Evolutionary conservation across 495 filamentous ascomycete genomes (phyloP).

Genomic region (Aspergillus ellipticus): DNA sequence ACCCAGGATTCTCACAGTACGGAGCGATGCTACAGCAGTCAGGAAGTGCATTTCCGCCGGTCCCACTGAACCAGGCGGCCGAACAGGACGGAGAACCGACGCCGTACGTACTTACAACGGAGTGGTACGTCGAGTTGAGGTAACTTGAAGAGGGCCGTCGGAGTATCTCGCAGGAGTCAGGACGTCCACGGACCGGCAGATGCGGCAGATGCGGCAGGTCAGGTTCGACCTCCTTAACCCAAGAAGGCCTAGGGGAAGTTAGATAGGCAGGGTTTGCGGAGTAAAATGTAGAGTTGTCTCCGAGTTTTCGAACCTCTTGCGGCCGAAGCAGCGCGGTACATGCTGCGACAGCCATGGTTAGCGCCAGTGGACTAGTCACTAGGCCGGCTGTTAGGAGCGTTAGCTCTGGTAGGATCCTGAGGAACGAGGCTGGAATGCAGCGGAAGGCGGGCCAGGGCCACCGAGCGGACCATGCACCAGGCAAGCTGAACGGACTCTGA

Average conservation of each 20-base stretch:
- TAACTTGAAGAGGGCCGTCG: background rate
- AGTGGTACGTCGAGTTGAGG: background rate
- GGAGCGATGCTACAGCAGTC: background rate
- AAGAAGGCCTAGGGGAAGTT: background rate
- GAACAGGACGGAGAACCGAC: background rate
- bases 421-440: conserved; percentile 8
- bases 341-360: background rate
- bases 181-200: background rate
- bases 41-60: conserved; percentile 5
- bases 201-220: background rate
- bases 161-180: background rate
- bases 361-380: background rate
- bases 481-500: conserved; percentile 16
- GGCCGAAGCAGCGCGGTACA: conserved; percentile 3
- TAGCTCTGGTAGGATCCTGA: background rate
- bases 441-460: conserved; percentile 18
- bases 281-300: conserved; percentile 15
- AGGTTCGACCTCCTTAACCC: background rate
- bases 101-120: background rate
- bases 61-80: background rate
- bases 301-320: conserved; percentile 18
- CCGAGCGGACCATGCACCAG: conserved; percentile 21
- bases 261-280: conserved; percentile 22
- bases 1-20: background rate
- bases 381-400: background rate